Base-by-base conservation (phyloP, 176 grass and related monocot genomes). In the Oryza rufipogon region DNA sequence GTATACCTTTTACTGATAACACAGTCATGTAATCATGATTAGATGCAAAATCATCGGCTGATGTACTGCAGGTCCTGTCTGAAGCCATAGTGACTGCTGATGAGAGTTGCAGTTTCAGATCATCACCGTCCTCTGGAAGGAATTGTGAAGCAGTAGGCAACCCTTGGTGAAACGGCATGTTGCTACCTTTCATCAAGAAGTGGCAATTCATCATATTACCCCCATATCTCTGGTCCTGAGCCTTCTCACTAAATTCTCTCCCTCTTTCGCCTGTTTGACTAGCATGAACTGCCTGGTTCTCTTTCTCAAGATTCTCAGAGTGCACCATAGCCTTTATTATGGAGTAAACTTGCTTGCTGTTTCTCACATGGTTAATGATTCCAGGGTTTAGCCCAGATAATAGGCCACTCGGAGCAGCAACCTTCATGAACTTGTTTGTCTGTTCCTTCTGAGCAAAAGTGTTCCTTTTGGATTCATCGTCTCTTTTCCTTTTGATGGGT, bases 351-450 rank as follows among this genome's bases (percentile, higher is more conserved):
- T 99, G 96, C 70, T 99, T 99, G 82, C 93, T 99, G 68, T 99
- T 99, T 83, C 96, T 93, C 8, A 99, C 93, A 88, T 99, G 96
- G 61, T 99, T 99, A 78, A 99, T 99, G 42, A 99, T 99, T 84
- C 96, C 96, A 64, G 96, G 96, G 76, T 96, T 99, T 64, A 99
- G 83, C 68, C 91, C 96, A 77, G 91, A 92, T 78, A 99, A 92
- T 63, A 99, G 70, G 32, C 96, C 96, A 89, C 93, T 94, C n/a
- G 96, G 96, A 85, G 93, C 91, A 79, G 88, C 89, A 81, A 89
- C 88, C 90, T 96, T 99, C 22, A 85, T 75, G 75, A 82, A 88
- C 83, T 89, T 91, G 73, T 64, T 92, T 32, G 80, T 51, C 66
- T 99, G 96, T 44, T 89, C 86, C 26, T 81, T 90, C 83, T 91